Base-by-base conservation (phyloP, 306 rosid species). In the Mimosa bimucronata region DNA sequence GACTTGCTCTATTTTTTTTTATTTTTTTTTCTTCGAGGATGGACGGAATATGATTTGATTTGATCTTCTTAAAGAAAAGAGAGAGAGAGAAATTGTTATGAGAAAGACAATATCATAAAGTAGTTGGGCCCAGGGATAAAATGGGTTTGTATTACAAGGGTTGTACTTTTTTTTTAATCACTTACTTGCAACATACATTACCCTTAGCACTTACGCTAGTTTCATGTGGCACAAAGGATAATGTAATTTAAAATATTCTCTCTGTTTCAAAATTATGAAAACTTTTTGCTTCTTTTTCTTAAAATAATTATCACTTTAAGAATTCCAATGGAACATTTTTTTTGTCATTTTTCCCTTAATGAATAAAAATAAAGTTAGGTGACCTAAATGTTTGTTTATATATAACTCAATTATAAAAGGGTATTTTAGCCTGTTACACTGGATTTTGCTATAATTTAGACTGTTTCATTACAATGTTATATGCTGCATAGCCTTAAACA, bases 11-110 rank as follows among this genome's bases (percentile, higher is more conserved):
- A 23, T 70, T n/a, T n/a, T n/a, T n/a, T n/a, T n/a, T n/a, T n/a
- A n/a, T 50, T 19, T 9, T 14, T 10, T n/a, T 72, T 29, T 15
- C 21, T 79, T 53, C 41, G 28, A 55, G 60, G 78, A 31, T 48
- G 55, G 21, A 48, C 7, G 58, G 75, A 58, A 13, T 55, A 30
- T 83, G 73, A 52, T 71, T 79, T 76, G 44, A 70, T 70, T 74
- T 29, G 58, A 64, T 57, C 75, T 31, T 52, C 21, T 48, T 48
- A 45, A 72, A 75, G 37, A 28, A 79, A 77, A 84, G 77, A 75
- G 37, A 34, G 75, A 81, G 62, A 48, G 58, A 34, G 38, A 52
- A 31, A 64, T 28, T 34, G n/a, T 28, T 58, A 46, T 48, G 77
- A 71, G 11, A 10, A 76, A 64, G 42, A 60, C 18, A 60, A 4